Evolutionary conservation across 192 early-diverging fungal genomes (phyloP), one percentile per base, ranked within the genome.

Genomic region (Coemansia interrupta): DNA sequence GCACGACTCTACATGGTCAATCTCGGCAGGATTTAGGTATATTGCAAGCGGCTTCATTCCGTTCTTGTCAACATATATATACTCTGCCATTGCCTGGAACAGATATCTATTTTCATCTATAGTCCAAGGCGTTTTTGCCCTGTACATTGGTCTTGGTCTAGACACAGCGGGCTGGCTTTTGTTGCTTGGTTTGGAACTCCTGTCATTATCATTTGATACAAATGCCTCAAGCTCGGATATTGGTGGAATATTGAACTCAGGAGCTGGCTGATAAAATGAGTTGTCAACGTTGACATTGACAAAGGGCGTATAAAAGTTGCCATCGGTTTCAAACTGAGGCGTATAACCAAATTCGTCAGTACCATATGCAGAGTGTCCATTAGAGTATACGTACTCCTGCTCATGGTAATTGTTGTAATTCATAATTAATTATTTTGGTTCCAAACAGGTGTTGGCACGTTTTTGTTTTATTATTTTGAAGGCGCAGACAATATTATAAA

Each of bases 71-170:
- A 71, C 61, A 22, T 71, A 70, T 5, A 70, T 77, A 62, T 77
- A 77, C 68, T 77, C 73, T 32, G 73, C 73, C 73, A 77, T 66
- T 6, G 54, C 49, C 1, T 64, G 53, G 52, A 77, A 77, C n/a
- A 77, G 17, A 17, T 26, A 53, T 18, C 28, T 36, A 64, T 70
- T 77, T 22, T 71, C 64, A 0, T 70, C 64, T 0, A 43, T 18
- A 10, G 68, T 67, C 73, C 73, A 77, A 0, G 68, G 64, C 0
- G 73, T 77, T 55, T 77, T 77, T 2, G 73, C 50, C 14, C 68
- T 61, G 10, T 58, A 51, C 3, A 24, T 11, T 20, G 23, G 49
- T 5, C 23, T 41, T 8, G 58, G 49, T 36, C 32, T 36, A 11
- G 32, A 36, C 32, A 36, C 32, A 36, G 32, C 9, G 3, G 32